Evolutionary conservation across 768 basidiomycete genomes (phyloP).

Genomic region (Pholiota conissans): DNA sequence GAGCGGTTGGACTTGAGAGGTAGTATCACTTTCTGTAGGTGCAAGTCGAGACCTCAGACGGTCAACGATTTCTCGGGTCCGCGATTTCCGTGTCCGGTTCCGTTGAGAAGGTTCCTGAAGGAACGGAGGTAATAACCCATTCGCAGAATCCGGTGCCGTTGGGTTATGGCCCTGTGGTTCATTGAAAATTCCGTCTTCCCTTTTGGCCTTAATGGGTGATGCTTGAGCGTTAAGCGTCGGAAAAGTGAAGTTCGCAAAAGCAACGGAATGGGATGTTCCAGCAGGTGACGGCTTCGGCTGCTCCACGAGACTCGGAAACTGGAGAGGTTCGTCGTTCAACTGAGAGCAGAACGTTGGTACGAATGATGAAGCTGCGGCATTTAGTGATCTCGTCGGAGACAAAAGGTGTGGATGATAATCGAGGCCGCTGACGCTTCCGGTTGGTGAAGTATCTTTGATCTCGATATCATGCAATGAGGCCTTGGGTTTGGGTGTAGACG

Average conservation of each 20-base stretch:
- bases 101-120: constrained; percentile 40
- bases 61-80: constrained; percentile 62
- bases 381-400: constrained; percentile 34
- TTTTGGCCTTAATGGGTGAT: constrained; percentile 43
- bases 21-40: constrained; percentile 14
- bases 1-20: neutral
- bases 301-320: constrained; percentile 21
- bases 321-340: constrained; percentile 22
- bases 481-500: constrained; percentile 51
- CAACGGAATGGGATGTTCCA: constrained; percentile 9
- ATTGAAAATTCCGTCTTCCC: constrained; percentile 53
- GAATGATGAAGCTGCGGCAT: constrained; percentile 46
- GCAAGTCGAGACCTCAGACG: constrained; percentile 41
- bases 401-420: constrained; percentile 16
- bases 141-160: constrained; percentile 24
- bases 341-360: constrained; percentile 35
- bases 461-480: constrained; percentile 35
- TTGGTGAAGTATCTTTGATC: constrained; percentile 34
- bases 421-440: constrained; percentile 17
- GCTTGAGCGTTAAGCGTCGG: constrained; percentile 45
- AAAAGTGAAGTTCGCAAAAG: constrained; percentile 44
- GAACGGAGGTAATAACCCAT: constrained; percentile 47
- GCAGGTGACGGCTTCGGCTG: constrained; percentile 14
- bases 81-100: constrained; percentile 44
- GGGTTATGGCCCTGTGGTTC: constrained; percentile 32